phyloP scores from a whole-genome alignment of 2,329 filamentous ascomycete species.

The Curvularia hawaiiensis region DNA sequence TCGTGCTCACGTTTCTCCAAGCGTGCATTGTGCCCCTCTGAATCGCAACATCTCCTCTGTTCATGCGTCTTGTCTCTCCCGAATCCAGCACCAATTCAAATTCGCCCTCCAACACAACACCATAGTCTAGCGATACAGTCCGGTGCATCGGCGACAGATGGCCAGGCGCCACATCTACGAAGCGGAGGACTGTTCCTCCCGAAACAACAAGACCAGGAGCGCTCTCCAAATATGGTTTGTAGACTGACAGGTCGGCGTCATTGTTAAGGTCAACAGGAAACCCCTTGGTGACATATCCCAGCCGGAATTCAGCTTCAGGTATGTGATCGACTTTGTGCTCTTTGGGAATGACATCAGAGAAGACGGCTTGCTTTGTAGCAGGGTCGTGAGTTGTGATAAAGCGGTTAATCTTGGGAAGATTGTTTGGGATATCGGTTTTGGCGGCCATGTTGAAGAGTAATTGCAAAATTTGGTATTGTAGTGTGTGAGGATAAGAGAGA shows the following conservation, averaged over 20 bases:
- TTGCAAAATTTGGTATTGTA: not conserved
- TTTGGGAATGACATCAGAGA: conserved; percentile 35
- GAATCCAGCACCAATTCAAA: conserved; percentile 45
- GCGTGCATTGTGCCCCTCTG: conserved; percentile 49
- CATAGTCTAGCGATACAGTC: conserved; percentile 47
- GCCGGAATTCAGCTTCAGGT: conserved; percentile 47
- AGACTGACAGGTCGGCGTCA: conserved; percentile 53
- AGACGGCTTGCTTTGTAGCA: conserved; percentile 41
- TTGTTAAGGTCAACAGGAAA: conserved; percentile 54
- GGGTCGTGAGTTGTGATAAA: conserved; percentile 46
- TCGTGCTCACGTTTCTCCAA: conserved; percentile 41
- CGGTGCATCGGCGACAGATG: conserved; percentile 45
- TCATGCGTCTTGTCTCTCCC: conserved; percentile 43
- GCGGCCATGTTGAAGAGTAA: conserved; percentile 19
- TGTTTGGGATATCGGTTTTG: conserved; percentile 20
- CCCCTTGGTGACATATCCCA: conserved; percentile 56
- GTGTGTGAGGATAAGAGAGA: not conserved
- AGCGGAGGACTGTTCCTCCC: conserved; percentile 52
- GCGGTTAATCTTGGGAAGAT: conserved; percentile 38
- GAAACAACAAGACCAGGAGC: conserved; percentile 56
- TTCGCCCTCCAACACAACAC: conserved; percentile 47
- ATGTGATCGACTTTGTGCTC: conserved; percentile 28
- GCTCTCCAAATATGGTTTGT: conserved; percentile 50
- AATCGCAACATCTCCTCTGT: conserved; percentile 43
- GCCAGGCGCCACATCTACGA: conserved; percentile 43